Evolutionary conservation across 169 alveolate species (phyloP).

Genomic region (Plasmodium gaboni): DNA sequence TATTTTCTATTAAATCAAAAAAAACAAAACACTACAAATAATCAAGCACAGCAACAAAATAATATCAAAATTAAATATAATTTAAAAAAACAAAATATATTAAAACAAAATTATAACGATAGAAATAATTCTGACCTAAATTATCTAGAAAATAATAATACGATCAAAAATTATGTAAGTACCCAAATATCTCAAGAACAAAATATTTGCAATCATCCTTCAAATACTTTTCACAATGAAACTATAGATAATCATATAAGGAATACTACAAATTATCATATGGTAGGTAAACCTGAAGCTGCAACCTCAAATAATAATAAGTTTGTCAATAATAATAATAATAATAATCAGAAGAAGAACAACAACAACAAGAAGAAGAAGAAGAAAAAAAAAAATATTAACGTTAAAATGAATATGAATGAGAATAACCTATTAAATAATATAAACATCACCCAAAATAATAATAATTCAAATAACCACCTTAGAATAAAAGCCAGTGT

Average conservation of each 20-base stretch:
- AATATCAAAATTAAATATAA: background rate
- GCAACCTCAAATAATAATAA: too few species aligned
- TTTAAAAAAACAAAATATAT: background rate
- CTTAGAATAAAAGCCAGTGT: constrained; percentile 14
- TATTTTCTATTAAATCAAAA: background rate
- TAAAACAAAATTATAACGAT: background rate
- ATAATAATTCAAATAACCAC: background rate
- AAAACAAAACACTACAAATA: background rate
- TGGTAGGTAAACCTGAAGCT: too few species aligned
- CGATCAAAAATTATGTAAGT: background rate
- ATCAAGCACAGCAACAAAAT: background rate
- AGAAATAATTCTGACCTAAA: background rate
- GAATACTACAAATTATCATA: too few species aligned
- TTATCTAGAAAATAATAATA: background rate
- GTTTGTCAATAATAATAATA: too few species aligned
- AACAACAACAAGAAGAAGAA: too few species aligned
- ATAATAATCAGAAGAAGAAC: too few species aligned
- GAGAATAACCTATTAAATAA: background rate
- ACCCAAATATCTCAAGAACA: background rate
- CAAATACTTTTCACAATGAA: background rate
- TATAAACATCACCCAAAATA: background rate
- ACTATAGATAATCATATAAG: too few species aligned
- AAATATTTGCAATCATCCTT: background rate
- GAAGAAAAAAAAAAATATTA: too few species aligned
- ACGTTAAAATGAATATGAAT: too few species aligned